Base-by-base conservation (phyloP, 805 yeast genomes). In the Lipomyces orientalis region DNA sequence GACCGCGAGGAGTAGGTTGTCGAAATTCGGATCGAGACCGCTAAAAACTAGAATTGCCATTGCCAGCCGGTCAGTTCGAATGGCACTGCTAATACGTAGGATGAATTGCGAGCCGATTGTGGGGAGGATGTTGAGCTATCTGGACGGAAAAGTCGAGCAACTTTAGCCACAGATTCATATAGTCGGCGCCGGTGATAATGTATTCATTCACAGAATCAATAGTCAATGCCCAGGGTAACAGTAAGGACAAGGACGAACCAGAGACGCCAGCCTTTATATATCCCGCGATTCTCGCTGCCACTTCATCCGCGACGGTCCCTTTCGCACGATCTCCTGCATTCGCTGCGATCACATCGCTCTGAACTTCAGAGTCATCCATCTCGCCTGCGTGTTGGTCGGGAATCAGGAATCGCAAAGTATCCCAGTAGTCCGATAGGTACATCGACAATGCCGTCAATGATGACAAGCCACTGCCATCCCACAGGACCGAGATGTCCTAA, bases 381-480 rank as follows among this genome's bases (percentile, higher is more conserved):
- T 80, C 84, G 33, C 85, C 74, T 8, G 84, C 81, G 74, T 88
- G 84, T 66, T 82, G 79, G 59, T 81, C 76, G n/a, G 92, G 90
- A 90, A 88, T 65, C 91, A 91, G 22, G 92, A 91, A 66, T 87
- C 76, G 74, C 81, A 74, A 37, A 66, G 51, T 37, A 66, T 8
- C 69, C 69, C n/a, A 62, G 61, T 58, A 58, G 29, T 9, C 63
- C 65, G 33, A 66, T 66, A 22, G 69, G 69, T n/a, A 66, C 3
- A 33, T 56, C 56, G 37, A 62, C 62, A 54, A 61, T 37, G 16
- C 68, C 67, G n/a, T 65, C 68, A 56, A 66, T 39, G 37, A 66
- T 60, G 37, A 66, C 64, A 6, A 66, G 65, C 70, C 70, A 66
- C 79, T 87, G 83, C 92, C 91, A 89, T 10, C 90, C 87, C 8